Evolutionary conservation across 1,284 basidiomycete genomes (phyloP), one percentile per base, ranked within the genome.

Genomic region (Pyrrhoderma lamaoense): DNA sequence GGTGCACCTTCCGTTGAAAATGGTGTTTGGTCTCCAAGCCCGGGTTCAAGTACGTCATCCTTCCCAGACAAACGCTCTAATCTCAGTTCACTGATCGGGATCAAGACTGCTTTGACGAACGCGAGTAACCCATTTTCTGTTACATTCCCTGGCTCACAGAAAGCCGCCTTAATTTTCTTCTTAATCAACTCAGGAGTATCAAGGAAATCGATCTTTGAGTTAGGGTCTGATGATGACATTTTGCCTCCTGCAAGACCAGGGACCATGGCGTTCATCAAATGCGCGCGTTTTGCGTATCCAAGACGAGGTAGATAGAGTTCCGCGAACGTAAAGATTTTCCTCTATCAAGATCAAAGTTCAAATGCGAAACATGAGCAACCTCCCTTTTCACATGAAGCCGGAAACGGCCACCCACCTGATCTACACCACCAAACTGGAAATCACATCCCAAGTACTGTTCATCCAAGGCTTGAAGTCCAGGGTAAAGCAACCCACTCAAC

Each of bases 191-290:
- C 85, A 0, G 94, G 84, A 13, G 82, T 67, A 69, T 99, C 95
- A 58, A 99, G 82, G 70, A 99, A 94, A 71, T 99, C 95, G 66
- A 99, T 97, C 70, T 99, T 99, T 58, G 87, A 92, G 66, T 94
- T 89, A 23, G 91, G 88, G 62, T 98, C 95, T 1, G 95, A 98
- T 0, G 93, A 85, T n/a, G 92, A 95, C 96, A 99, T 99, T 68
- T 99, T 99, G 21, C 91, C 91, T 25, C 95, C 95, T 42, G 80
- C 79, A 43, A 99, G 79, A 38, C 96, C 95, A 18, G 96, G 95
- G 0, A 99, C 93, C 95, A 99, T 99, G 13, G 80, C 75, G 71
- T 97, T 99, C 95, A 99, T 99, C 35, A 99, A 75, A 68, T 99
- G 95, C 0, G 94, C 90, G 42, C 96, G 90, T 70, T 98, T 97